phyloP scores from a whole-genome alignment of 2,329 filamentous ascomycete species.

The Simplicillium sp. region DNA sequence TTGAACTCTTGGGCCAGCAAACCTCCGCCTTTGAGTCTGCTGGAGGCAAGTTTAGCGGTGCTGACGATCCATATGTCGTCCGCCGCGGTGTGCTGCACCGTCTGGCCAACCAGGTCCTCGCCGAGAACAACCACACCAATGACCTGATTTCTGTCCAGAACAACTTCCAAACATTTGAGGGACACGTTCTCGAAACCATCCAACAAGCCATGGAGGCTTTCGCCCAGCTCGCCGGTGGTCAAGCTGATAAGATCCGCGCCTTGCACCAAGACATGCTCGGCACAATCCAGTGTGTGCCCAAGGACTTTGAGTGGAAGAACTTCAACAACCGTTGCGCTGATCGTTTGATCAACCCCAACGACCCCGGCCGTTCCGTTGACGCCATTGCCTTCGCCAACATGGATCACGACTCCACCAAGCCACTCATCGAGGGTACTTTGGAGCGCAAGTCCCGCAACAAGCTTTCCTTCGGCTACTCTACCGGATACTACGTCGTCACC shows the following conservation, averaged over 20 bases:
- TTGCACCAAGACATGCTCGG: slow-evolving; percentile 79
- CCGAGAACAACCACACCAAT: slow-evolving; percentile 93
- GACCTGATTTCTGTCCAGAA: slow-evolving; percentile 88
- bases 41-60: slow-evolving; percentile 58
- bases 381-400: slow-evolving; percentile 82
- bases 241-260: slow-evolving; percentile 70
- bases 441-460: slow-evolving; percentile 89
- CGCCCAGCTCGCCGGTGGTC: slow-evolving; percentile 67
- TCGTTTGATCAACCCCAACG: slow-evolving; percentile 68
- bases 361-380: slow-evolving; percentile 63
- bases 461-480: slow-evolving; percentile 64
- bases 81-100: slow-evolving; percentile 74
- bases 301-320: slow-evolving; percentile 84
- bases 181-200: slow-evolving; percentile 72
- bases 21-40: slow-evolving; percentile 70
- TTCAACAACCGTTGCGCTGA: slow-evolving; percentile 66
- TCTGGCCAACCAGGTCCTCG: slow-evolving; percentile 80
- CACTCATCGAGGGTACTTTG: slow-evolving; percentile 78
- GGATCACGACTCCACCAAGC: slow-evolving; percentile 66
- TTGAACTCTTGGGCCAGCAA: slow-evolving; percentile 84
- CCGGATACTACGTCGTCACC: slow-evolving; percentile 84
- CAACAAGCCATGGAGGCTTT: slow-evolving; percentile 79
- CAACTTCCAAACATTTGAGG: slow-evolving; percentile 80
- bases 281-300: slow-evolving; percentile 65
- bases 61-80: slow-evolving; percentile 82